phyloP scores from a whole-genome alignment of 2,329 filamentous ascomycete genomes.

The Albophoma yamanashiensis region DNA sequence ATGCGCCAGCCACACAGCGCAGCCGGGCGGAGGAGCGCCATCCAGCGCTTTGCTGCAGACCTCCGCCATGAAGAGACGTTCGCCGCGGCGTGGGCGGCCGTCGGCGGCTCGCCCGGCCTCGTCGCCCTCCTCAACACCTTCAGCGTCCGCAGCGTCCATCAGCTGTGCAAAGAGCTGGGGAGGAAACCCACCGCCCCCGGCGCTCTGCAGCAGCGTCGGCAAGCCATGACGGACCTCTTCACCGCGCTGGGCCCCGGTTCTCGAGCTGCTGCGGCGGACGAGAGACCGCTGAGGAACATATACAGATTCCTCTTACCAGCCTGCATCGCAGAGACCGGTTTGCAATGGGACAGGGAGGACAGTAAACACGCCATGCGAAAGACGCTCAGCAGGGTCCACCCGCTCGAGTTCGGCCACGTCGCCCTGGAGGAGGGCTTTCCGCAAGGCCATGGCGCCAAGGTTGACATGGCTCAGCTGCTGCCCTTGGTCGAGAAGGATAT shows the following conservation, averaged over 20 bases:
- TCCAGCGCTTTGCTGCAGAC: neutral
- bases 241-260: neutral
- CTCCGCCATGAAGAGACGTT: neutral
- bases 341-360: neutral
- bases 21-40: neutral
- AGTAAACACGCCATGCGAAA: neutral
- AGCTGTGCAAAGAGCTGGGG: neutral
- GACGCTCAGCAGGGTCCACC: neutral
- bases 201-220: neutral
- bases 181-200: neutral
- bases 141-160: neutral
- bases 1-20: neutral
- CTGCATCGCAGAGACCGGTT: neutral
- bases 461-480: neutral
- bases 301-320: neutral
- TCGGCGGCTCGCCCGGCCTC: neutral
- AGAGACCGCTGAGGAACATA: neutral
- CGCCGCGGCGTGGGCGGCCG: neutral
- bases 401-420: neutral
- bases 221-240: neutral
- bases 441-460: neutral
- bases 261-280: neutral
- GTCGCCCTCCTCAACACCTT: neutral
- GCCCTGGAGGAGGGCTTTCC: neutral
- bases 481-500: neutral